Evolutionary conservation across 1,284 basidiomycete genomes (phyloP).

Genomic region (Ustilago curta): DNA sequence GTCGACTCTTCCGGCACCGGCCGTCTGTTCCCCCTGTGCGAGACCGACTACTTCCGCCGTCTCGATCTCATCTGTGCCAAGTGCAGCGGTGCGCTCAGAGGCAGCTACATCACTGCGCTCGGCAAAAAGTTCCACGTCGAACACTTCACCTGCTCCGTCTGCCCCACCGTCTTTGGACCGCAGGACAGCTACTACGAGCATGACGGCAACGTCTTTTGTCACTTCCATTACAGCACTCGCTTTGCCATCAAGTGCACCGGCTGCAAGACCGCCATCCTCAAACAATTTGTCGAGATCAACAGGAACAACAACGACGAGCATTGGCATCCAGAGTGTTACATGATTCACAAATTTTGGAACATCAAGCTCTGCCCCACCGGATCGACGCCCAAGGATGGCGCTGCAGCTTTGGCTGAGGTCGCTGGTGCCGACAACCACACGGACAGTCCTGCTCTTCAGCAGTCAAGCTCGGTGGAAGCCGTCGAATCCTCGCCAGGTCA

Average conservation of each 20-base stretch:
- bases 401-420: slow-evolving; percentile 24
- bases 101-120: slow-evolving; percentile 98
- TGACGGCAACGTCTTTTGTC: slow-evolving; percentile 83
- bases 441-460: slow-evolving; percentile 17
- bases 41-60: slow-evolving; percentile 95
- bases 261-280: slow-evolving; percentile 96
- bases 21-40: slow-evolving; percentile 74
- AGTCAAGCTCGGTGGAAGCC: slow-evolving; percentile 25
- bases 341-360: slow-evolving; percentile 99
- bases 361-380: slow-evolving; percentile 79
- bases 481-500: slow-evolving; percentile 38
- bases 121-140: slow-evolving; percentile 99
- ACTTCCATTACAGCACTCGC: slow-evolving; percentile 92
- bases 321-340: slow-evolving; percentile 99
- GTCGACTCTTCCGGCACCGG: slow-evolving; percentile 76
- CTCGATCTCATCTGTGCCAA: slow-evolving; percentile 96
- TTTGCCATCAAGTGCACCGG: slow-evolving; percentile 99
- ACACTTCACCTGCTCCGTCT: slow-evolving; percentile 98
- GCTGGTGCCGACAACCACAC: slow-evolving; percentile 13
- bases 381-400: slow-evolving; percentile 57
- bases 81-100: slow-evolving; percentile 91
- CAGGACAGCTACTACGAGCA: slow-evolving; percentile 99
- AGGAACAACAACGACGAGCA: slow-evolving; percentile 97
- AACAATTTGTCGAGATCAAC: slow-evolving; percentile 99
- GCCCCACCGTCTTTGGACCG: slow-evolving; percentile 93